phyloP scores from a whole-genome alignment of 129 eudicot genomes.

The Flaveria sonorensis region DNA sequence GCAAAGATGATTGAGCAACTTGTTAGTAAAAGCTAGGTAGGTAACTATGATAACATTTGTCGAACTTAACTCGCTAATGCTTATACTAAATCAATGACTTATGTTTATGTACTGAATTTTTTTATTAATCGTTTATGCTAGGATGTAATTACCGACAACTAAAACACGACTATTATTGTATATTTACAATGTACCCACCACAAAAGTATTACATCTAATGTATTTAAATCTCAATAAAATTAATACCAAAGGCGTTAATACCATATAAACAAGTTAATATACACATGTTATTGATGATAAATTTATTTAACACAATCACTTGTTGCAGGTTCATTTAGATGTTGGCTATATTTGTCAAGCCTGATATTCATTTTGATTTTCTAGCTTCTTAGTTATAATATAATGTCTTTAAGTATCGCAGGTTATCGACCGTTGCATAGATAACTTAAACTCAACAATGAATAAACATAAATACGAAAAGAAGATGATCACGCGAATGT shows the following conservation, averaged over 20 bases:
- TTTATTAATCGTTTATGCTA: neutral
- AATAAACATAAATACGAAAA: slow-evolving; percentile 19
- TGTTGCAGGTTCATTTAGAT: neutral
- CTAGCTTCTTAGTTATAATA: neutral
- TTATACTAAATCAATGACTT: neutral
- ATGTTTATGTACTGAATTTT: no score
- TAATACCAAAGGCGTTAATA: no score
- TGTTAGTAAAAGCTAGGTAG: neutral
- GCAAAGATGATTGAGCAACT: neutral
- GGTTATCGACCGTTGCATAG: neutral
- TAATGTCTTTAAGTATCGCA: neutral
- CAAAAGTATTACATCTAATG: no score
- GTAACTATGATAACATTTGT: neutral
- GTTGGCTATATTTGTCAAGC: neutral
- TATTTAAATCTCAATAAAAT: no score
- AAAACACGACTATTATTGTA: neutral
- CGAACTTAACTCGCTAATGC: neutral
- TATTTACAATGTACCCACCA: no score
- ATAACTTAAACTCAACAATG: slow-evolving; percentile 4
- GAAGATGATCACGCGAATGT: slow-evolving; percentile 24
- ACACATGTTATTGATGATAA: no score
- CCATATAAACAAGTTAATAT: no score
- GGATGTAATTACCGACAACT: neutral
- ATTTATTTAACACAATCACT: neutral
- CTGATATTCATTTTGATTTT: neutral